Conservation (phyloP, 1,139 yeast genomes). For the Yamadazyma aaseri region DNA sequence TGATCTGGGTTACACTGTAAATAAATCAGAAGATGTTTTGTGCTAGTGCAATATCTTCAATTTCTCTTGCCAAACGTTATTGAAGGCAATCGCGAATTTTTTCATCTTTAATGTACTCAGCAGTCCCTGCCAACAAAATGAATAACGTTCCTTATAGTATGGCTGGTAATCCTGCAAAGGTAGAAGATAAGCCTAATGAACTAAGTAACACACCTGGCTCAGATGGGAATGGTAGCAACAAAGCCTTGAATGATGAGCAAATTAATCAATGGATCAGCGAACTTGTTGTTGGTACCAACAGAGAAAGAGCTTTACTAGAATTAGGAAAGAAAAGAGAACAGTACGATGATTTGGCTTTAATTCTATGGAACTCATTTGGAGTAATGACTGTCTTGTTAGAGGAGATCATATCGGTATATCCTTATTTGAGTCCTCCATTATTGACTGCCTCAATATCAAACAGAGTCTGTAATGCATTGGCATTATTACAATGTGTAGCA, state of each 20-base stretch:
- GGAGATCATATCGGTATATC: slow-evolving; percentile 88
- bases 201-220: background rate
- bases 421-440: slow-evolving; percentile 82
- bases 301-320: slow-evolving; percentile 90
- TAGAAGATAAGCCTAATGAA: background rate
- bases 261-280: slow-evolving; percentile 91
- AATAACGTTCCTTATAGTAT: background rate
- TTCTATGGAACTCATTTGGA: slow-evolving; percentile 94
- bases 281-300: slow-evolving; percentile 81
- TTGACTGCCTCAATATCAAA: slow-evolving; percentile 86
- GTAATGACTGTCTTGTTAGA: slow-evolving; percentile 90
- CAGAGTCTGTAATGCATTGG: slow-evolving; percentile 93
- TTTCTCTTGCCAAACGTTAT: too few species aligned
- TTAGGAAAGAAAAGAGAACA: slow-evolving; percentile 93
- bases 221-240: slow-evolving; percentile 18
- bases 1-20: too few species aligned
- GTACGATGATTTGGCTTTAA: slow-evolving; percentile 89
- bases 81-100: background rate
- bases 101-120: background rate
- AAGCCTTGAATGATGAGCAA: slow-evolving; percentile 79
- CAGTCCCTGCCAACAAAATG: background rate
- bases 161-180: background rate
- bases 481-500: slow-evolving; percentile 93
- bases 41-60: too few species aligned
- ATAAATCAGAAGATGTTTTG: too few species aligned